Evolutionary conservation across 768 basidiomycete species (phyloP).

Genomic region (Hemileccinum rubropunctum): DNA sequence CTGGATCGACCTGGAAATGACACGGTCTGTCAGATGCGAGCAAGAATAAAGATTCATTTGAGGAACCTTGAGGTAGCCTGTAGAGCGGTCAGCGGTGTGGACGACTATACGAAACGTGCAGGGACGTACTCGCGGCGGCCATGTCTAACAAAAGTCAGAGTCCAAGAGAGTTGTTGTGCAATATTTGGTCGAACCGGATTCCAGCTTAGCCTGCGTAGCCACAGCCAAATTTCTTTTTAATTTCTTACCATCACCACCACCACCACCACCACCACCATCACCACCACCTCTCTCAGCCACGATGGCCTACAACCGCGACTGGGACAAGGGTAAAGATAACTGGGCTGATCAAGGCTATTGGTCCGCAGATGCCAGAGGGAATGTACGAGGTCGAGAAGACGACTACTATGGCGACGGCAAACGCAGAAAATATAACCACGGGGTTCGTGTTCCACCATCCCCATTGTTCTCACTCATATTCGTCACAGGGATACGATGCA

Average conservation of each 20-base stretch:
- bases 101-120: background rate
- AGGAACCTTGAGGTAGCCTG: constrained; percentile 60
- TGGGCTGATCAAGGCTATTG: constrained; percentile 50
- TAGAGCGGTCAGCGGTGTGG: constrained; percentile 9
- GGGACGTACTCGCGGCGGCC: constrained; percentile 62
- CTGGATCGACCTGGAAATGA: constrained; percentile 44
- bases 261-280: constrained; percentile 16
- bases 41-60: background rate
- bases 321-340: constrained; percentile 75
- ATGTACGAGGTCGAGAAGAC: constrained; percentile 61
- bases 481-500: constrained; percentile 49
- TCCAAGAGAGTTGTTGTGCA: constrained; percentile 27
- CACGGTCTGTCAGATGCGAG: background rate
- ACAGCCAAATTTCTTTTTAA: constrained; percentile 14
- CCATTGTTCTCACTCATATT: constrained; percentile 4
- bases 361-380: constrained; percentile 36
- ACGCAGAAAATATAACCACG: constrained; percentile 75
- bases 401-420: constrained; percentile 70
- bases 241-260: constrained; percentile 18
- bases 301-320: constrained; percentile 82
- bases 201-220: background rate
- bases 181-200: constrained; percentile 25
- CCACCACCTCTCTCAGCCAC: constrained; percentile 10
- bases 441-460: constrained; percentile 43
- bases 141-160: constrained; percentile 35